A percentile compares a stretch with the other conserved stretches of the same genome.
Conservation (phyloP, 306 rosid species). For the Acacia crassicarpa region DNA sequence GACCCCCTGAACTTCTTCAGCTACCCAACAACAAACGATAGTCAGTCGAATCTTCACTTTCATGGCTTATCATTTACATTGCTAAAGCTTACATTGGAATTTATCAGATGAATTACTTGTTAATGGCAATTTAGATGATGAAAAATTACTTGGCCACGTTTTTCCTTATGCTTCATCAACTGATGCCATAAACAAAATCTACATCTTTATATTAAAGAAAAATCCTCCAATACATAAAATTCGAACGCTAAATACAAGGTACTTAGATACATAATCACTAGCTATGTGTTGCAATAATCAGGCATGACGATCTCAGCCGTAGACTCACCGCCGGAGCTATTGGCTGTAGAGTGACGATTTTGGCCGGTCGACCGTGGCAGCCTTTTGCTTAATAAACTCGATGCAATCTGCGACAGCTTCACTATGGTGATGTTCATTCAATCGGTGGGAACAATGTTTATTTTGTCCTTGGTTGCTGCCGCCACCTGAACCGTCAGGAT, state of each 20-base stretch:
- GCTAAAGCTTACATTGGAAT: too few relatives aligned
- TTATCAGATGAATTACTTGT: too few relatives aligned
- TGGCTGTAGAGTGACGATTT: slow-evolving; percentile 25
- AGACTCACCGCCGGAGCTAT: not conserved
- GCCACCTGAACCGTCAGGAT: slow-evolving; percentile 10
- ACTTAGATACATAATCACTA: not conserved
- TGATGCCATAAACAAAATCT: not conserved
- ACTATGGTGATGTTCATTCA: slow-evolving; percentile 55
- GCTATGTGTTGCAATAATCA: not conserved
- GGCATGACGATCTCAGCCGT: not conserved
- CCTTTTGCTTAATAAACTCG: slow-evolving; percentile 81
- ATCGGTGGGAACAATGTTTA: slow-evolving; percentile 27
- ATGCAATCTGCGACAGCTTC: slow-evolving; percentile 95
- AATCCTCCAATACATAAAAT: not conserved
- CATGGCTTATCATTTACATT: too few relatives aligned
- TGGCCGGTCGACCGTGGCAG: slow-evolving; percentile 31
- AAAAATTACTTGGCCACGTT: too few relatives aligned
- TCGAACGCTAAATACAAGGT: not conserved
- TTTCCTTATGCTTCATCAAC: not conserved
- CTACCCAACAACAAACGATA: too few relatives aligned
- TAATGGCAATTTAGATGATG: too few relatives aligned
- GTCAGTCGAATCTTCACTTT: too few relatives aligned
- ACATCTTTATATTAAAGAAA: not conserved
- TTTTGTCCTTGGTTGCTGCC: not conserved
- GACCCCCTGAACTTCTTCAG: too few relatives aligned